Percentiles rank a stretch among this genome's conserved stretches.
Evolutionary conservation across 768 basidiomycete genomes (phyloP).

Genomic region (Auricularia sp.): DNA sequence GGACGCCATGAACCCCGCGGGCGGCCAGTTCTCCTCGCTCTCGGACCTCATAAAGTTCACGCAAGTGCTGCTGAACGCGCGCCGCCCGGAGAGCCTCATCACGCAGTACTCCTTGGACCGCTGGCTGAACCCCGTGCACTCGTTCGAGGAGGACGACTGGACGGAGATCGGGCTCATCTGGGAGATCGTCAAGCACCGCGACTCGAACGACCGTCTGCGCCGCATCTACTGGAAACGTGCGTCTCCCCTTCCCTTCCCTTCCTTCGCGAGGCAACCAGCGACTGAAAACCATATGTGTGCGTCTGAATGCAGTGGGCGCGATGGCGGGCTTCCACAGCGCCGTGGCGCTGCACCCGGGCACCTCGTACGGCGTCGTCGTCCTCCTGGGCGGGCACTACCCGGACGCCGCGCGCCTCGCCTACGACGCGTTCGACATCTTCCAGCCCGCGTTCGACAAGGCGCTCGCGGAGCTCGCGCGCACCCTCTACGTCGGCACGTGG

Average conservation of each 20-base stretch:
- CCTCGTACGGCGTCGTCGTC: conserved; percentile 21
- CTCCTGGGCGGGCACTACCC: conserved; percentile 17
- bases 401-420: conserved; percentile 16
- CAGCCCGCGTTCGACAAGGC: conserved; percentile 19
- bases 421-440: conserved; percentile 17
- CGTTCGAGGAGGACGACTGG: conserved; percentile 19
- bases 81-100: conserved; percentile 12
- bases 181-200: conserved; percentile 13
- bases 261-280: background rate
- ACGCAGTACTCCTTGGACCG: conserved; percentile 16
- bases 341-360: conserved; percentile 19
- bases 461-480: conserved; percentile 5
- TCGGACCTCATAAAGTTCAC: conserved; percentile 35
- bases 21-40: conserved; percentile 43
- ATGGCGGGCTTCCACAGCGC: conserved; percentile 18
- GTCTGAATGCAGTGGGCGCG: conserved; percentile 14
- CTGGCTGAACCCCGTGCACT: conserved; percentile 23
- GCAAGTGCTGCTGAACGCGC: conserved; percentile 37
- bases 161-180: conserved; percentile 12
- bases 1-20: conserved; percentile 33
- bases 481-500: conserved; percentile 20
- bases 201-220: conserved; percentile 10
- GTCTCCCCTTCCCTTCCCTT: conserved; percentile 2
- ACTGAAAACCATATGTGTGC: no score
- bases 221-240: conserved; percentile 22